phyloP scores from a whole-genome alignment of 2,329 filamentous ascomycete genomes.

The Rhinocladiella similis region DNA sequence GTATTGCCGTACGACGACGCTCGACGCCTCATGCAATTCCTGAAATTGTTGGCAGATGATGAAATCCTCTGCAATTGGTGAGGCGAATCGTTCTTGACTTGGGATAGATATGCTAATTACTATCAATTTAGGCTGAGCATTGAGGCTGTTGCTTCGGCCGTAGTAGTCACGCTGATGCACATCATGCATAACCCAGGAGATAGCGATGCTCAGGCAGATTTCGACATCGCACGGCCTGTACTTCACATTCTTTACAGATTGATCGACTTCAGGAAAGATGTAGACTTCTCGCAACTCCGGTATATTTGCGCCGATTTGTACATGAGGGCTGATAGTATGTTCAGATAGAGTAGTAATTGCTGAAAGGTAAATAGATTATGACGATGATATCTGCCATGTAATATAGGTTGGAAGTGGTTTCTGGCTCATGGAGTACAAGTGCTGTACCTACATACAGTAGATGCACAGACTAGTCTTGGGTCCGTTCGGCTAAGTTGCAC shows the following conservation, averaged over 20 bases:
- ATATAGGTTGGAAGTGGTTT: too few species aligned
- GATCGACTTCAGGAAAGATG: constrained; percentile 76
- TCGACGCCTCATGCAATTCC: constrained; percentile 71
- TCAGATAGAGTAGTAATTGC: constrained; percentile 1
- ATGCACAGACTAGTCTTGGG: too few species aligned
- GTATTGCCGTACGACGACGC: constrained; percentile 11
- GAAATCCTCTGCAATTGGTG: constrained; percentile 94
- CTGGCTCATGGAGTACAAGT: too few species aligned
- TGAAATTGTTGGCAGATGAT: constrained; percentile 92
- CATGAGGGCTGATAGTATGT: constrained; percentile 8
- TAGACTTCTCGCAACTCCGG: constrained; percentile 86
- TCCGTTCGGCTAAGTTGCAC: too few species aligned
- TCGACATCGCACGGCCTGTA: constrained; percentile 7
- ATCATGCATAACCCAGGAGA: constrained; percentile 93
- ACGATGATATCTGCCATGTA: not conserved
- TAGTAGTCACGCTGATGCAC: constrained; percentile 92
- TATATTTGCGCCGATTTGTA: constrained; percentile 48
- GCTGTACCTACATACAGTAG: too few species aligned
- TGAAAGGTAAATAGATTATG: not conserved
- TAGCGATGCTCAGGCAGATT: constrained; percentile 14
- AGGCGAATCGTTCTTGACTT: constrained; percentile 38
- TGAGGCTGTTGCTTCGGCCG: constrained; percentile 90
- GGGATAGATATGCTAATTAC: not conserved
- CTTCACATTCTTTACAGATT: constrained; percentile 14
- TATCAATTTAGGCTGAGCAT: constrained; percentile 68